Evolutionary conservation across 441 rosid genomes (phyloP).

Genomic region (Sinapis alba): DNA sequence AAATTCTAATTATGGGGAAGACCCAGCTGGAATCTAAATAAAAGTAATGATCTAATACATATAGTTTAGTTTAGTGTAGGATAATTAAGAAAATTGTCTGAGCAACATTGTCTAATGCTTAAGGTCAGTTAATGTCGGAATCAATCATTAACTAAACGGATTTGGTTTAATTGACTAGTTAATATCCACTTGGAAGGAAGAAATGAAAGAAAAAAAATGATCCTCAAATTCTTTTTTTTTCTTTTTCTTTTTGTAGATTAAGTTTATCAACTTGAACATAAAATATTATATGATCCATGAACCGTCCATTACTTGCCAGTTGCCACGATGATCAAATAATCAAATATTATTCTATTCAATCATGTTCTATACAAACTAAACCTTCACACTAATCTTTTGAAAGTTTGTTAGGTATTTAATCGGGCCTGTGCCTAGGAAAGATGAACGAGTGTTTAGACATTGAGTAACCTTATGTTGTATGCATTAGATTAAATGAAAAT

Average conservation of each 20-base stretch:
- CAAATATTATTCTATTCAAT: constrained; percentile 5
- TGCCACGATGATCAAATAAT: constrained; percentile 27
- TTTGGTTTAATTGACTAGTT: constrained; percentile 18
- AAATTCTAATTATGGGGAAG: neutral
- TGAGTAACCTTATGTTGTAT: neutral
- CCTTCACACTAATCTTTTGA: neutral
- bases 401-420: neutral
- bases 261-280: constrained; percentile 26
- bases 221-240: neutral
- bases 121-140: constrained; percentile 32
- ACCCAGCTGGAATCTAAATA: neutral
- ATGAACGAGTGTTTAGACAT: neutral
- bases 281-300: constrained; percentile 5
- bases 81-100: constrained; percentile 2
- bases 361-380: constrained; percentile 4
- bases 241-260: neutral
- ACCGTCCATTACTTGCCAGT: constrained; percentile 32
- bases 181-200: constrained; percentile 11
- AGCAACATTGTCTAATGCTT: constrained; percentile 27
- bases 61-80: neutral
- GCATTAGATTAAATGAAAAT: neutral
- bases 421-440: neutral
- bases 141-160: constrained; percentile 12
- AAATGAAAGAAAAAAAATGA: neutral
- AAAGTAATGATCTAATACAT: neutral